These are phyloP conservation scores for Clonostachys rhizophaga DNA, from an alignment of 2,329 filamentous ascomycete genomes.

Conservation along the genomic window DNA sequence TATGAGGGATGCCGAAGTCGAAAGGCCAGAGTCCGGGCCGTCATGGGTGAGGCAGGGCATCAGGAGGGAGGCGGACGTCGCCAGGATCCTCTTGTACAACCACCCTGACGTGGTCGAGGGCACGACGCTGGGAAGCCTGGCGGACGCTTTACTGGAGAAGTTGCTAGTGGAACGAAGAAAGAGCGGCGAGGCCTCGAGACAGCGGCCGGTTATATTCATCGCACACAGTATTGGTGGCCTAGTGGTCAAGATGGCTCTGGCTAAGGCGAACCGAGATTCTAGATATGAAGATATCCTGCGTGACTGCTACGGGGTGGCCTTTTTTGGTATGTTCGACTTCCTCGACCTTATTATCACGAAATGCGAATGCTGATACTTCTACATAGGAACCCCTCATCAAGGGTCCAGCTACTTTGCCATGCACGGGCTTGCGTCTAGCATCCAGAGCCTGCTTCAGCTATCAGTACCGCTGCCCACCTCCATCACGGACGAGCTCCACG, in stretches of 20 bases:
- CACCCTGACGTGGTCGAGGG: slow-evolving; percentile 37
- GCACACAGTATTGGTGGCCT: slow-evolving; percentile 58
- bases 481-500: slow-evolving; percentile 42
- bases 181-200: slow-evolving; percentile 17
- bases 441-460: slow-evolving; percentile 46
- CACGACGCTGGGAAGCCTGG: slow-evolving; percentile 35
- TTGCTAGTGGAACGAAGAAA: slow-evolving; percentile 23
- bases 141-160: slow-evolving; percentile 40
- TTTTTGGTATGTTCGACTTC: slow-evolving; percentile 41
- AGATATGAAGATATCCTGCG: slow-evolving; percentile 39
- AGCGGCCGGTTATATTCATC: slow-evolving; percentile 53
- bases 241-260: slow-evolving; percentile 52
- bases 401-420: slow-evolving; percentile 60
- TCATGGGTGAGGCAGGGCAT: slow-evolving; percentile 50
- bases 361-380: not conserved
- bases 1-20: slow-evolving; percentile 28
- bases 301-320: slow-evolving; percentile 56
- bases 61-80: slow-evolving; percentile 37
- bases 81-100: slow-evolving; percentile 46
- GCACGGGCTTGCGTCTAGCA: slow-evolving; percentile 47
- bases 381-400: slow-evolving; percentile 51
- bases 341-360: not conserved
- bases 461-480: slow-evolving; percentile 43
- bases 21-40: slow-evolving; percentile 11
- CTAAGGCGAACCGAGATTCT: slow-evolving; percentile 33